A percentile compares a stretch with the other conserved stretches of the same genome.
Evolutionary conservation across 116 monocot species (phyloP).

Genomic region (Phalaenopsis hybrid): DNA sequence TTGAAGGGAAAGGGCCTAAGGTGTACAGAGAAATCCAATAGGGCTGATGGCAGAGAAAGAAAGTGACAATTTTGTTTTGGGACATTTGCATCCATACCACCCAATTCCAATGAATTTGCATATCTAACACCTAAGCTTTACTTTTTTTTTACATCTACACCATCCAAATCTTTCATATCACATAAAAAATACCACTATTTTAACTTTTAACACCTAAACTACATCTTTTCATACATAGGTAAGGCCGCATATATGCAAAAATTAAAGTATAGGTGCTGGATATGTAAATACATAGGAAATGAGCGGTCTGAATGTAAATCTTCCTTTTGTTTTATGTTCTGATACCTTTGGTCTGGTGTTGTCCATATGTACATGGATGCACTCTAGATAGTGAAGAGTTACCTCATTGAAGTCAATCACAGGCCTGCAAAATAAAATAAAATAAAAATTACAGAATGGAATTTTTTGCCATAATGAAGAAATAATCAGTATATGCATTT

Average conservation of each 20-base stretch:
- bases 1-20: not conserved
- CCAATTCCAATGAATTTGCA: too few species aligned
- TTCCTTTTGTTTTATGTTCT: not conserved
- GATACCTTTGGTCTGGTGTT: conserved; percentile 49
- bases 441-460: not conserved
- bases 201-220: too few species aligned
- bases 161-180: too few species aligned
- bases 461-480: not conserved
- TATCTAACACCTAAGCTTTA: too few species aligned
- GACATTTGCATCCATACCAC: too few species aligned
- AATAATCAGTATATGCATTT: not conserved
- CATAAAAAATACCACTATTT: too few species aligned
- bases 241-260: too few species aligned
- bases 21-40: not conserved
- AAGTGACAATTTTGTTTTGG: not conserved
- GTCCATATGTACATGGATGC: conserved; percentile 51
- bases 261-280: too few species aligned
- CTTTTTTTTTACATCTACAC: too few species aligned
- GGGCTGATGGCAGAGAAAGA: not conserved
- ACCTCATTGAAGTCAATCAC: conserved; percentile 39
- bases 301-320: too few species aligned
- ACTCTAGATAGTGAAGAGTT: conserved; percentile 49
- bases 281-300: too few species aligned
- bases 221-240: too few species aligned
- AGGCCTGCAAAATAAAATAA: conserved; percentile 32